Evolutionary conservation across 768 basidiomycete genomes (phyloP).

Genomic region (Suillus subalutaceus): DNA sequence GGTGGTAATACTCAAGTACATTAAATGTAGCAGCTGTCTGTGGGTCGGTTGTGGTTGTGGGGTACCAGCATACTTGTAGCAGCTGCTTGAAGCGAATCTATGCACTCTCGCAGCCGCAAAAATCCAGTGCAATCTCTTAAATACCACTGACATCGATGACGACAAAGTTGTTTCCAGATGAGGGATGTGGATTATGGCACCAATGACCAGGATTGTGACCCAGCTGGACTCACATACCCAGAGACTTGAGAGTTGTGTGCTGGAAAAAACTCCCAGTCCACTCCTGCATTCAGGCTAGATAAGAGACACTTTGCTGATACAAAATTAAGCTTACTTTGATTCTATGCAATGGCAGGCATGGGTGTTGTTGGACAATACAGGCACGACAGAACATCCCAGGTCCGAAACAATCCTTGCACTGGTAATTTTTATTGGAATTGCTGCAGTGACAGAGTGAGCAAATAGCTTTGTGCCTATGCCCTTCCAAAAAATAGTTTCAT

Average conservation of each 20-base stretch:
- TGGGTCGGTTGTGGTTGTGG: slow-evolving; percentile 31
- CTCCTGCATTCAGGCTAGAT: slow-evolving; percentile 12
- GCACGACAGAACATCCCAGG: slow-evolving; percentile 8
- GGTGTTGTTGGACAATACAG: slow-evolving; percentile 13
- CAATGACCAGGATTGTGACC: slow-evolving; percentile 18
- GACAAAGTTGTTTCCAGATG: slow-evolving; percentile 14
- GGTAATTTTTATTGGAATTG: not conserved
- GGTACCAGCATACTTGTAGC: slow-evolving; percentile 33
- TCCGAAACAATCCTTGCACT: slow-evolving; percentile 18
- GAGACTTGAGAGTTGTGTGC: slow-evolving; percentile 12
- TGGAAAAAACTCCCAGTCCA: slow-evolving; percentile 22
- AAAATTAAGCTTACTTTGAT: slow-evolving; percentile 14
- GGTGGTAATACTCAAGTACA: slow-evolving; percentile 34
- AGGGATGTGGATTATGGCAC: slow-evolving; percentile 7
- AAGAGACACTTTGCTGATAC: not conserved
- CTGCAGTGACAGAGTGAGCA: slow-evolving; percentile 1
- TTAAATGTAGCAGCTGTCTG: slow-evolving; percentile 35
- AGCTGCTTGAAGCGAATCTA: slow-evolving; percentile 28
- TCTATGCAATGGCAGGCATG: slow-evolving; percentile 17
- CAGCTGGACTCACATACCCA: slow-evolving; percentile 26
- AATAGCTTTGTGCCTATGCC: not conserved
- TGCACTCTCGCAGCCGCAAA: slow-evolving; percentile 23
- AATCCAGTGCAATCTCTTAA: slow-evolving; percentile 23
- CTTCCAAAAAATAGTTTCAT: slow-evolving; percentile 12
- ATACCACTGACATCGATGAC: slow-evolving; percentile 20